Conservation (phyloP, 345 rosid species). For the Aethionema arabicum region DNA sequence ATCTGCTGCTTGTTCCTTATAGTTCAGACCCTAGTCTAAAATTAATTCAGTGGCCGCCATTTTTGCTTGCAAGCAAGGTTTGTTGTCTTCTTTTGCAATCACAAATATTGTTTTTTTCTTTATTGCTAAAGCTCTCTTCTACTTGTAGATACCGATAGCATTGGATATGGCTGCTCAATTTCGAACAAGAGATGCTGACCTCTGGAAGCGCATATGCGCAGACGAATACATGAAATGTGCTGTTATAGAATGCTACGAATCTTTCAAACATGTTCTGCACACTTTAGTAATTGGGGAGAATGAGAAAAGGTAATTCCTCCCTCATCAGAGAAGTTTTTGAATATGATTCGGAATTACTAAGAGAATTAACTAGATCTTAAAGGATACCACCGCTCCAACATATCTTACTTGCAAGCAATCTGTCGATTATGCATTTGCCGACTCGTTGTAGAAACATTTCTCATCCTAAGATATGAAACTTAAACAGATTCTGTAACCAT, state of each 20-base stretch:
- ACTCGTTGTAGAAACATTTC: constrained; percentile 3
- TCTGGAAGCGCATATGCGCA: constrained; percentile 92
- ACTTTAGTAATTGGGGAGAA: constrained; percentile 84
- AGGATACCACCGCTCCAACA: background rate
- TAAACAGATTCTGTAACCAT: constrained; percentile 6
- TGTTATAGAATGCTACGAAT: constrained; percentile 93
- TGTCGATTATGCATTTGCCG: constrained; percentile 4
- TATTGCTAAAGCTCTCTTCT: constrained; percentile 23
- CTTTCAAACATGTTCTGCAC: constrained; percentile 76
- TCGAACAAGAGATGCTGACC: constrained; percentile 74
- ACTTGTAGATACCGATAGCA: constrained; percentile 84
- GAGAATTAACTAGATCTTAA: background rate
- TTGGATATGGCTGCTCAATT: constrained; percentile 94
- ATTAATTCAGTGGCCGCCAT: constrained; percentile 97
- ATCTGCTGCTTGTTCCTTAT: constrained; percentile 88
- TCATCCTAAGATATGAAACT: constrained; percentile 11
- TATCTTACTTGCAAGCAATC: constrained; percentile 7
- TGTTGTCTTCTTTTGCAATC: constrained; percentile 26
- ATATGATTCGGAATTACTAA: constrained; percentile 12
- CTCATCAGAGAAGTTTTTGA: constrained; percentile 5
- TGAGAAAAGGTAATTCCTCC: constrained; percentile 74
- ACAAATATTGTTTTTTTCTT: constrained; percentile 11
- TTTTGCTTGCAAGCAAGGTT: constrained; percentile 98
- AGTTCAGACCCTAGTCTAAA: constrained; percentile 88
- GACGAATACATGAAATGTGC: constrained; percentile 99